phyloP scores from a whole-genome alignment of 2,329 filamentous ascomycete genomes.

The Lecanoromycetidae sp. region DNA sequence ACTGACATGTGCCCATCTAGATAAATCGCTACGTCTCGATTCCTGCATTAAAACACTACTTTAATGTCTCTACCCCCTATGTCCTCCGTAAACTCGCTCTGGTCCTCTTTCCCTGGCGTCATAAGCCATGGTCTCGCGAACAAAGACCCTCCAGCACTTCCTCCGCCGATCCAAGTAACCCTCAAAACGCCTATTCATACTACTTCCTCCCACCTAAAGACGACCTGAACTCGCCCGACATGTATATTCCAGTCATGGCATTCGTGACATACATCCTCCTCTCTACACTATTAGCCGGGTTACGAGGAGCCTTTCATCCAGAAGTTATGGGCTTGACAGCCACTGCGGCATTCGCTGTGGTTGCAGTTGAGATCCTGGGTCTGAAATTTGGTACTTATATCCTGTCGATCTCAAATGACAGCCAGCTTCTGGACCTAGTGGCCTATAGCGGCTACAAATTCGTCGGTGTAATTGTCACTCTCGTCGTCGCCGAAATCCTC shows the following conservation, averaged over 20 bases:
- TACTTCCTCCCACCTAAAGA: conserved; percentile 80
- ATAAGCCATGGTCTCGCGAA: conserved; percentile 93
- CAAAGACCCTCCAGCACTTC: conserved; percentile 43
- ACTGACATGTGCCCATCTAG: conserved; percentile 28
- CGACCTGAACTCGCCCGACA: conserved; percentile 94
- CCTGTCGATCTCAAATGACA: conserved; percentile 84
- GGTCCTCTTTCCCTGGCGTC: conserved; percentile 93
- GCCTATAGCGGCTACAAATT: conserved; percentile 99
- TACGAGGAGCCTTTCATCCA: conserved; percentile 84
- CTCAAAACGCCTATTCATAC: conserved; percentile 37
- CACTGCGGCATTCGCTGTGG: conserved; percentile 68
- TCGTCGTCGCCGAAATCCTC: conserved; percentile 64
- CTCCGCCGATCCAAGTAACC: conserved; percentile 30
- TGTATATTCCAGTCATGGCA: conserved; percentile 99
- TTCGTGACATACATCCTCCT: conserved; percentile 94
- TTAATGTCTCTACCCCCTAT: conserved; percentile 96
- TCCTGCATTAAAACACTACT: conserved; percentile 91
- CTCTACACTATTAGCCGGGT: conserved; percentile 76
- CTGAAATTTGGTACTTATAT: conserved; percentile 90
- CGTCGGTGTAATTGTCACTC: conserved; percentile 84
- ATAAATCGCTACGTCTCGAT: conserved; percentile 80
- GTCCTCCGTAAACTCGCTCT: conserved; percentile 86
- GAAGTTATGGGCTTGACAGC: conserved; percentile 86
- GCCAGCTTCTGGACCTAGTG: conserved; percentile 82
- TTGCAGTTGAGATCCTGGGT: conserved; percentile 76